Base-by-base conservation (phyloP, 192 early-diverging fungal species). In the Backusella tuberculispora region DNA sequence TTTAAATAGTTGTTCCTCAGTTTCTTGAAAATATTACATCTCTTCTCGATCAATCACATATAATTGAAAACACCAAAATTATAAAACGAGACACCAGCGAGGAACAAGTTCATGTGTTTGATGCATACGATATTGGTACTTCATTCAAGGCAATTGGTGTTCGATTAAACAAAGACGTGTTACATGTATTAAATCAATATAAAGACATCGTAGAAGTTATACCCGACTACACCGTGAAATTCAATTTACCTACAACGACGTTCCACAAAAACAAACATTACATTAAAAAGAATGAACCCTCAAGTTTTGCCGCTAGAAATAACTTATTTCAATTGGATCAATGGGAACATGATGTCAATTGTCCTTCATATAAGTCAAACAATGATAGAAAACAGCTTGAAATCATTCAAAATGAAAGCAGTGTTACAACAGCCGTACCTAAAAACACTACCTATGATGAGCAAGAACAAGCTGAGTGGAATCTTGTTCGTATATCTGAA, bases 391-490 rank as follows among this genome's bases (percentile, higher is more conserved):
- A 24, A 0, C 53, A 60, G 24, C 26, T 60, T 60, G 26, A 34
- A 0, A 2, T 2, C 29, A 34, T 34, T 34, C 29, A 34, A 34
- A 0, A 34, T 34, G 29, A 34, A 34, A 34, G 2, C 29, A 46
- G 8, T 19, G 0, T 1, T 34, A 34, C 29, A 1, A 34, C 29
- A 34, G 29, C 29, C 29, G 0, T 34, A 34, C 29, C 29, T 34
- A 34, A 34, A 34, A 60, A 60, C 4, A 24, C 21, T 1, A 60
- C 8, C 12, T 60, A 24, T 26, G 24, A 60, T 13, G 12, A 60
- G 9, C 90, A 96, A 79, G 81, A 81, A 63, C 80, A 85, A 72
- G 91, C 94, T 5, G 93, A 91, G 6, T 97, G 95, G 95, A 92
- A 93, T 42, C 81, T 97, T 19, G 85, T 87, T 34, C 91, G 95